A percentile compares a stretch with the other conserved stretches of the same genome.
phyloP scores from a whole-genome alignment of 2,329 filamentous ascomycete genomes.

The Paecilomyces fulvus region DNA sequence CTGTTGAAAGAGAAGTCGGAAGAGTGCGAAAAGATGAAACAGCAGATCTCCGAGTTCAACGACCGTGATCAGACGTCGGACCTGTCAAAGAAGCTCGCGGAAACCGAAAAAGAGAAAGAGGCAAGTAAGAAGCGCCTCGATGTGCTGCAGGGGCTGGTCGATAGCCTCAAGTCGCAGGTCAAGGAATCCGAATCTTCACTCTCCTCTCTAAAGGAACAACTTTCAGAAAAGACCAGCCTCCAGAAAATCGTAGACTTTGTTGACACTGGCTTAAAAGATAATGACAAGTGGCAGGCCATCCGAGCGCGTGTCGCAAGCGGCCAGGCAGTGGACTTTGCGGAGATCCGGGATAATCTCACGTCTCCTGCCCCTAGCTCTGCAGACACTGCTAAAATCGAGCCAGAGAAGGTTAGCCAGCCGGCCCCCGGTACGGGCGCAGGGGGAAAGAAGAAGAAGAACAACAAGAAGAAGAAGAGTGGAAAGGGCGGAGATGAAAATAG shows the following conservation, averaged over 20 bases:
- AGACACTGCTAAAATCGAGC: slow-evolving; percentile 13
- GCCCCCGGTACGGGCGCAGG: slow-evolving; percentile 25
- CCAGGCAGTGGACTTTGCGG: slow-evolving; percentile 25
- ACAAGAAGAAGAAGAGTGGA: slow-evolving; percentile 76
- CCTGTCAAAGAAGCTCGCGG: slow-evolving; percentile 22
- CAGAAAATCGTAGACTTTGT: slow-evolving; percentile 33
- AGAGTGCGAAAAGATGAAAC: slow-evolving; percentile 29
- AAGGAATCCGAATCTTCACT: slow-evolving; percentile 46
- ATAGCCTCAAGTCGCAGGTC: slow-evolving; percentile 46
- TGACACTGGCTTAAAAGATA: slow-evolving; percentile 29
- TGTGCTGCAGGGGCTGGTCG: slow-evolving; percentile 48
- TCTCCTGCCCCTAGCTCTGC: slow-evolving; percentile 13
- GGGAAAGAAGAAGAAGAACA: slow-evolving; percentile 67
- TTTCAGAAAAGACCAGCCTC: slow-evolving; percentile 28
- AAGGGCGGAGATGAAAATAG: slow-evolving; percentile 37
- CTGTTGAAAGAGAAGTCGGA: slow-evolving; percentile 34
- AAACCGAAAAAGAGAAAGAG: slow-evolving; percentile 27
- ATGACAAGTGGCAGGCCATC: slow-evolving; percentile 25
- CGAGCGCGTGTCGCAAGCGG: slow-evolving; percentile 26
- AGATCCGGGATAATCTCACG: slow-evolving; percentile 23
- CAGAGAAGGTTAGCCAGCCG: slow-evolving; percentile 13
- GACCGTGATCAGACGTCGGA: slow-evolving; percentile 15
- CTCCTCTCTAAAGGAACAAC: slow-evolving; percentile 35
- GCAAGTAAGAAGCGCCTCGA: slow-evolving; percentile 44
- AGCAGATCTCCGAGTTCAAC: slow-evolving; percentile 16